A percentile compares a stretch with the other conserved stretches of the same genome.
These are phyloP conservation scores for Ailanthus altissimus DNA, from an alignment of 345 rosid species.

Conservation along the genomic window DNA sequence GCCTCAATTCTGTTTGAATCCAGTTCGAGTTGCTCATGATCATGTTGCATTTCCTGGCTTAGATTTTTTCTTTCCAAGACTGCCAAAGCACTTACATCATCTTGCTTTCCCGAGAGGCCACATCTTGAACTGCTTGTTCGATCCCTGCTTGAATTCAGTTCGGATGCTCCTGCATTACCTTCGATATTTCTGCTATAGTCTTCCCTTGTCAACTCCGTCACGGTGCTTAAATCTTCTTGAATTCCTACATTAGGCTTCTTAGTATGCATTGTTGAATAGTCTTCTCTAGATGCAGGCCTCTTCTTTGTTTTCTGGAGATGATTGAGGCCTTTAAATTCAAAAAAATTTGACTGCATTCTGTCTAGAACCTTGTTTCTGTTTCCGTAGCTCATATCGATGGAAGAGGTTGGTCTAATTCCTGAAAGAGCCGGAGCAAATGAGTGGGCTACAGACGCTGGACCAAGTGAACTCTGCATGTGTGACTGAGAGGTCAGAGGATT, in stretches of 20 bases:
- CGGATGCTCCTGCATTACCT: constrained; percentile 6
- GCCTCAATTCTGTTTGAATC: constrained; percentile 20
- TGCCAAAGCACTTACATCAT: constrained; percentile 18
- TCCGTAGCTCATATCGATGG: constrained; percentile 28
- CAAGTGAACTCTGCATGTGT: constrained; percentile 33
- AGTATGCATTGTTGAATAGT: constrained; percentile 22
- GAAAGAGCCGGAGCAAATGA: constrained; percentile 30
- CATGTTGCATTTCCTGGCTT: constrained; percentile 7
- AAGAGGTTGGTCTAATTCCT: constrained; percentile 28
- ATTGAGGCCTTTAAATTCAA: constrained; percentile 22
- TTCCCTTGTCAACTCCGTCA: constrained; percentile 21
- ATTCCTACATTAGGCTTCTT: constrained; percentile 39
- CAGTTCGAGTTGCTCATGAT: not conserved
- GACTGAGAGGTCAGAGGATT: constrained; percentile 14
- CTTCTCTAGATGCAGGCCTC: constrained; percentile 32
- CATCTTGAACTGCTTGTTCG: constrained; percentile 18
- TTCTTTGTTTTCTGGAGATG: constrained; percentile 36
- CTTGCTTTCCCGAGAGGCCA: constrained; percentile 28
- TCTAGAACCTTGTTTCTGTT: constrained; percentile 27
- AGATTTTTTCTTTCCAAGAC: constrained; percentile 16
- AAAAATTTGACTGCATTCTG: constrained; percentile 26
- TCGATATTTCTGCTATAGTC: constrained; percentile 16
- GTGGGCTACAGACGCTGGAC: constrained; percentile 22
- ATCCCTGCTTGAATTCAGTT: constrained; percentile 22
- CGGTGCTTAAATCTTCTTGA: constrained; percentile 25